Percentiles rank a stretch among this genome's conserved stretches.
These are phyloP conservation scores for Yarrowia divulgata DNA, from an alignment of 805 yeast genomes.

Conservation along the genomic window DNA sequence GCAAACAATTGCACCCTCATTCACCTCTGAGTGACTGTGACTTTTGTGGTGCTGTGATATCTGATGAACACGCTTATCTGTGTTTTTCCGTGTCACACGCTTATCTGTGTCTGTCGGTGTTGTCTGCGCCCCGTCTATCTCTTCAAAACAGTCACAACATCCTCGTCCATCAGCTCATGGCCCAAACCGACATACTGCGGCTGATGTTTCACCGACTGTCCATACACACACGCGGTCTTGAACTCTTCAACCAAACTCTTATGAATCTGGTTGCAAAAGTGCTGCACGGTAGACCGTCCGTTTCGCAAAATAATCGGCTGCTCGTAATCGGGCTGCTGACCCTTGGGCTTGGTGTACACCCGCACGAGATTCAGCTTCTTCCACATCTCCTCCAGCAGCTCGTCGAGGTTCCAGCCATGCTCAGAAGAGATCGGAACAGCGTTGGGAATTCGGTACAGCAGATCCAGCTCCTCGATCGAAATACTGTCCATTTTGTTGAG, in stretches of 20 bases:
- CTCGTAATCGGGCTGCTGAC: constrained; percentile 86
- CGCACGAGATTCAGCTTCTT: constrained; percentile 86
- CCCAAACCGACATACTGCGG: constrained; percentile 93
- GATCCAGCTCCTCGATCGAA: constrained; percentile 89
- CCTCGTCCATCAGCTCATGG: constrained; percentile 91
- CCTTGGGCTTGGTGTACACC: constrained; percentile 97
- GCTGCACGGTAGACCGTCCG: constrained; percentile 85
- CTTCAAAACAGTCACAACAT: constrained; percentile 94
- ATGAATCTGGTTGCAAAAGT: constrained; percentile 95
- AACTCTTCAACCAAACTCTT: constrained; percentile 93
- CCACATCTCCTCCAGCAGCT: constrained; percentile 95
- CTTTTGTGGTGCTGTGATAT: background rate
- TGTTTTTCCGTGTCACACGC: too few species aligned
- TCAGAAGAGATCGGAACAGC: constrained; percentile 98
- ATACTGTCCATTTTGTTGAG: constrained; percentile 95
- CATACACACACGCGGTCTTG: constrained; percentile 90
- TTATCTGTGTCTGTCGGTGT: too few species aligned
- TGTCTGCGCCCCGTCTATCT: too few species aligned
- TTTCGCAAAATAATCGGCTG: constrained; percentile 93
- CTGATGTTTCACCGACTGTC: constrained; percentile 93
- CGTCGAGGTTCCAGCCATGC: constrained; percentile 96
- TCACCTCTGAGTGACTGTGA: too few species aligned
- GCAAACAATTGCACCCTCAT: too few species aligned
- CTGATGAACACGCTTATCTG: too few species aligned
- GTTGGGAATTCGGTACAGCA: constrained; percentile 89